These are phyloP conservation scores for Venturia nashicola DNA, from an alignment of 2,329 filamentous ascomycete genomes.

Conservation along the genomic window DNA sequence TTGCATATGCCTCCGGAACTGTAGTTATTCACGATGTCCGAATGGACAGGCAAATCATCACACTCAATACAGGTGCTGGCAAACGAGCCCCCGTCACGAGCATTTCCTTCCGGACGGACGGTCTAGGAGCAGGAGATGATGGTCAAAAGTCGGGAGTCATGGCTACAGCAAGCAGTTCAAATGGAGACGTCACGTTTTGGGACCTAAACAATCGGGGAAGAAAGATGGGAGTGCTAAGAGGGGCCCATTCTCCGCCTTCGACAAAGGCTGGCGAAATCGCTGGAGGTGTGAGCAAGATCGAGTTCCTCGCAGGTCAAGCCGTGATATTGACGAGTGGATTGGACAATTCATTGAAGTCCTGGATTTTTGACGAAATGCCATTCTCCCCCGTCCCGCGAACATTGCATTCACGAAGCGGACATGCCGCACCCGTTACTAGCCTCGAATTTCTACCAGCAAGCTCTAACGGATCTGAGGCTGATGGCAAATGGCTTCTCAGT, in stretches of 20 bases:
- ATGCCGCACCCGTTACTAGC: constrained; percentile 73
- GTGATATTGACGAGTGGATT: constrained; percentile 81
- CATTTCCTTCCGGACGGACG: constrained; percentile 85
- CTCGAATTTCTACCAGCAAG: constrained; percentile 77
- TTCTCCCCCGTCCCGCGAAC: constrained; percentile 79
- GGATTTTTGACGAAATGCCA: constrained; percentile 90
- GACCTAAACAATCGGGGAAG: constrained; percentile 83
- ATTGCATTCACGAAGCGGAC: constrained; percentile 75
- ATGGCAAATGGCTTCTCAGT: constrained; percentile 89
- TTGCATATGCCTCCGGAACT: constrained; percentile 72
- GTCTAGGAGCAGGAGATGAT: constrained; percentile 75
- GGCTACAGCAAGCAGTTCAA: constrained; percentile 71
- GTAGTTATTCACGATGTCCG: constrained; percentile 73
- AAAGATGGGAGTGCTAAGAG: constrained; percentile 73
- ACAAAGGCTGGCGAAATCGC: constrained; percentile 38
- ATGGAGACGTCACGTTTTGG: constrained; percentile 90
- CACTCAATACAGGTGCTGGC: constrained; percentile 52
- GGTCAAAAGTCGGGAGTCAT: constrained; percentile 77
- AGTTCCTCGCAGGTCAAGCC: constrained; percentile 81
- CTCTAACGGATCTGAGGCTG: constrained; percentile 77
- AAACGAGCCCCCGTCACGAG: constrained; percentile 56
- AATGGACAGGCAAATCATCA: constrained; percentile 60
- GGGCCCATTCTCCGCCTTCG: constrained; percentile 71
- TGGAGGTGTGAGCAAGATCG: constrained; percentile 73
- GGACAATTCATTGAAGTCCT: constrained; percentile 89